phyloP scores from a whole-genome alignment of 176 grass and related monocot genomes.

The Oryza coarctata region DNA sequence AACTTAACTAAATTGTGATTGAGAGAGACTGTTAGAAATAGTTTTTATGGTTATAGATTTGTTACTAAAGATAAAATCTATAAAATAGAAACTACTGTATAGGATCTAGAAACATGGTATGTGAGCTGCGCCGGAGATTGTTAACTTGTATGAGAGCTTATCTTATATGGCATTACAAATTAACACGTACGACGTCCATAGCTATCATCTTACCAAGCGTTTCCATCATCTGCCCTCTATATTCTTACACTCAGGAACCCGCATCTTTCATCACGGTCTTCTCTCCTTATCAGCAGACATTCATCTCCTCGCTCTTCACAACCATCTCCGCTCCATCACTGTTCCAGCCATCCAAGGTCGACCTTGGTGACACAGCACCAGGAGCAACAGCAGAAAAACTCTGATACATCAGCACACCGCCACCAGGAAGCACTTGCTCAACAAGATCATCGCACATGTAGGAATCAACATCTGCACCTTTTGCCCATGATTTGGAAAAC shows the following conservation, averaged over 20 bases:
- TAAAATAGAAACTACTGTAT: too few species aligned
- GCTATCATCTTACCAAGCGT: too few species aligned
- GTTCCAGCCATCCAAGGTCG: conserved; percentile 58
- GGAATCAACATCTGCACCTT: conserved; percentile 30
- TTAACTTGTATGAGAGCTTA: too few species aligned
- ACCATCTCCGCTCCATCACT: conserved; percentile 24
- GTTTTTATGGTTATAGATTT: too few species aligned
- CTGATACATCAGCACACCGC: conserved; percentile 75
- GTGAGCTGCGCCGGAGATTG: too few species aligned
- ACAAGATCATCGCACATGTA: conserved; percentile 51
- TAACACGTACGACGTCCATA: too few species aligned
- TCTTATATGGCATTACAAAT: too few species aligned
- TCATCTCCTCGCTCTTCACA: not conserved
- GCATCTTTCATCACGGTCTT: conserved; percentile 19
- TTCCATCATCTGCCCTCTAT: too few species aligned
- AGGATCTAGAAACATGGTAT: too few species aligned
- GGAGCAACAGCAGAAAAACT: conserved; percentile 50
- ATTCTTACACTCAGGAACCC: conserved; percentile 23
- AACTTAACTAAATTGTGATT: too few species aligned
- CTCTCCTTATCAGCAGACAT: conserved; percentile 12
- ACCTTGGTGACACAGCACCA: conserved; percentile 51
- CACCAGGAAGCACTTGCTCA: conserved; percentile 59
- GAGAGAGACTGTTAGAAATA: too few species aligned
- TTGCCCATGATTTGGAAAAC: conserved; percentile 67
- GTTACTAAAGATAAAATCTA: too few species aligned